Percentiles rank a stretch among this genome's conserved stretches.
These are phyloP conservation scores for Oryza rufipogon DNA, from an alignment of 176 grass and related monocot genomes.

Conservation along the genomic window DNA sequence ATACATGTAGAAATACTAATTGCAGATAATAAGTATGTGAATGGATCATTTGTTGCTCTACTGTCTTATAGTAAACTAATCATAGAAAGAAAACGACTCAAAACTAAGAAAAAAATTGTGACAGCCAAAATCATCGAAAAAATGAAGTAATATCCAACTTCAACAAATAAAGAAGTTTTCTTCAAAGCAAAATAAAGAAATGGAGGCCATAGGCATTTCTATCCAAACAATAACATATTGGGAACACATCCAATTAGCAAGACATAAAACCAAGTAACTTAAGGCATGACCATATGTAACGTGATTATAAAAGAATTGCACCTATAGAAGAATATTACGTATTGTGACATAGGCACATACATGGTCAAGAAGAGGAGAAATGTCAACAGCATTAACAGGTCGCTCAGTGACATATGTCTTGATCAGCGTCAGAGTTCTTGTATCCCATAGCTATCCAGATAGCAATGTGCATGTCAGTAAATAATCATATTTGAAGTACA, in stretches of 20 bases:
- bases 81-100: too few species aligned
- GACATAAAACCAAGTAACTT: not conserved
- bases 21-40: not conserved
- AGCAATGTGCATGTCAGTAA: conserved; percentile 28
- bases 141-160: too few species aligned
- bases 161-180: not conserved
- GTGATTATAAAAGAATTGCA: not conserved
- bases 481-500: not conserved
- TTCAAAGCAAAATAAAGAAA: conserved; percentile 17
- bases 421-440: conserved; percentile 73
- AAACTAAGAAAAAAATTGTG: too few species aligned
- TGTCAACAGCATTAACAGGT: conserved; percentile 91
- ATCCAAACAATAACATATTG: not conserved
- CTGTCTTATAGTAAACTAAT: not conserved
- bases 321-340: not conserved
- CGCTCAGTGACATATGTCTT: conserved; percentile 87
- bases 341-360: conserved; percentile 44
- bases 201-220: not conserved
- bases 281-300: not conserved
- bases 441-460: conserved; percentile 75
- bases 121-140: not conserved
- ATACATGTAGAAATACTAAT: not conserved
- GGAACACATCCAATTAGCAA: not conserved
- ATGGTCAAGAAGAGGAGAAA: conserved; percentile 88
- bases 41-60: not conserved